Evolutionary conservation across 2,329 filamentous ascomycete genomes (phyloP).

Genomic region (Penicillium sp.): DNA sequence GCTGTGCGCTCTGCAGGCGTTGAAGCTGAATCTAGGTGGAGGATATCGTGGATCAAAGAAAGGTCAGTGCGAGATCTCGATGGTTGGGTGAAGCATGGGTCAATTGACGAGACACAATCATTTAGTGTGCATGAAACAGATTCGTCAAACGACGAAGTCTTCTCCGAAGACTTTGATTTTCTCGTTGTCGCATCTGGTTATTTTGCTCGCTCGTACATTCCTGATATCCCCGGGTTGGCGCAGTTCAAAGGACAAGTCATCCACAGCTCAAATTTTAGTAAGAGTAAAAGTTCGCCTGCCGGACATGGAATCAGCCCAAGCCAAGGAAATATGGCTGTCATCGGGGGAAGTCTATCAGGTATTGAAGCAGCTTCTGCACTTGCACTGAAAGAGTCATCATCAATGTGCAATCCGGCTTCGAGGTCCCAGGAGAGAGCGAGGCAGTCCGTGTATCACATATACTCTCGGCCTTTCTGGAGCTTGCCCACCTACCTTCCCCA

Average conservation of each 20-base stretch:
- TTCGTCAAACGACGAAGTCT: constrained; percentile 1
- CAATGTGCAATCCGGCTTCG: constrained; percentile 20
- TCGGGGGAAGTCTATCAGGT: constrained; percentile 81
- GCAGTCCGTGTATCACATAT: constrained; percentile 62
- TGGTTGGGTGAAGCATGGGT: background rate
- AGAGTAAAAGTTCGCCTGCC: constrained; percentile 40
- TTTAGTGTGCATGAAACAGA: background rate
- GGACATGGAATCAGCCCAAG: constrained; percentile 8
- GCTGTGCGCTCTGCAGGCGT: constrained; percentile 20
- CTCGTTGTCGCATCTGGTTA: constrained; percentile 73
- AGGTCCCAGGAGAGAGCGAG: background rate
- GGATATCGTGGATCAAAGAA: constrained; percentile 37
- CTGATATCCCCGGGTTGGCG: constrained; percentile 40
- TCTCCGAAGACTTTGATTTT: constrained; percentile 59
- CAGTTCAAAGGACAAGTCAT: constrained; percentile 51
- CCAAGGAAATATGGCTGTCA: constrained; percentile 65
- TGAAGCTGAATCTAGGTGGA: constrained; percentile 32
- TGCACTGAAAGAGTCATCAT: constrained; percentile 67
- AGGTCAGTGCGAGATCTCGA: constrained; percentile 11
- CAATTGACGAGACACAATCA: background rate
- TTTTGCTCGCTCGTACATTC: constrained; percentile 63
- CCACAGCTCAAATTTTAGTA: constrained; percentile 67
- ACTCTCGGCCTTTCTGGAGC: constrained; percentile 69
- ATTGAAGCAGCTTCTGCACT: constrained; percentile 73
- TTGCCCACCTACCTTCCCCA: constrained; percentile 56